A percentile compares a stretch with the other conserved stretches of the same genome.
Conservation (phyloP, 2,329 filamentous ascomycete species). For the Chaetomiaceae sp. region DNA sequence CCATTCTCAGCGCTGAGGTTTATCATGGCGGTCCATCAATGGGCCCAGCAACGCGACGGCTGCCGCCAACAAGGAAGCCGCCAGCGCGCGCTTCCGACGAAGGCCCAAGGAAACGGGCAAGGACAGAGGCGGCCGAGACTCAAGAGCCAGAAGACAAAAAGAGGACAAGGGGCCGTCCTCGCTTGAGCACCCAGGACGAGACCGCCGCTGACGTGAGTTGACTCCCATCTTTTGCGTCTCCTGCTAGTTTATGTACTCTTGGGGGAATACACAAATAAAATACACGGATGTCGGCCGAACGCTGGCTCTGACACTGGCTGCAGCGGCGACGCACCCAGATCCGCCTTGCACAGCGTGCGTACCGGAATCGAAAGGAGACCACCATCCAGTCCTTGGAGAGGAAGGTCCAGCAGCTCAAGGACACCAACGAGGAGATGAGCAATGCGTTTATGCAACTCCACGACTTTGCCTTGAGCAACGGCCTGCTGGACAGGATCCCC, state of each 20-base stretch:
- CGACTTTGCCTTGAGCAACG: slow-evolving; percentile 53
- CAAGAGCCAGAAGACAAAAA: slow-evolving; percentile 44
- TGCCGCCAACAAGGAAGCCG: slow-evolving; percentile 16
- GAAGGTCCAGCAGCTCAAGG: slow-evolving; percentile 63
- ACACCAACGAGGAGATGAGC: slow-evolving; percentile 68
- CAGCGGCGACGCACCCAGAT: slow-evolving; percentile 80
- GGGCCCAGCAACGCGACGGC: slow-evolving; percentile 16
- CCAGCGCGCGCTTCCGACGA: slow-evolving; percentile 1
- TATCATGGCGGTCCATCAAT: slow-evolving; percentile 36
- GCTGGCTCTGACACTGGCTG: slow-evolving; percentile 33
- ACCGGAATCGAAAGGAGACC: slow-evolving; percentile 77
- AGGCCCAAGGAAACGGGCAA: slow-evolving; percentile 33
- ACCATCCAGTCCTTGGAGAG: slow-evolving; percentile 70
- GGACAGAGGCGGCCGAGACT: slow-evolving; percentile 26
- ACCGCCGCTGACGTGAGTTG: slow-evolving; percentile 70
- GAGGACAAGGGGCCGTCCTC: slow-evolving; percentile 66
- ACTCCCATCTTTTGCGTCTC: too few species aligned
- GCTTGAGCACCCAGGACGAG: slow-evolving; percentile 71
- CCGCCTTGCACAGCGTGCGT: slow-evolving; percentile 77
- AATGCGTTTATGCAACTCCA: slow-evolving; percentile 64
- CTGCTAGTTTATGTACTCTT: too few species aligned
- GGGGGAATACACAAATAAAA: too few species aligned
- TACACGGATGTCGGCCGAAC: too few species aligned
- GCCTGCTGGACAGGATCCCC: slow-evolving; percentile 53
- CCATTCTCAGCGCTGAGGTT: slow-evolving; percentile 45